Conservation (phyloP, 2,329 filamentous ascomycete species). For the Alternaria consortialis region DNA sequence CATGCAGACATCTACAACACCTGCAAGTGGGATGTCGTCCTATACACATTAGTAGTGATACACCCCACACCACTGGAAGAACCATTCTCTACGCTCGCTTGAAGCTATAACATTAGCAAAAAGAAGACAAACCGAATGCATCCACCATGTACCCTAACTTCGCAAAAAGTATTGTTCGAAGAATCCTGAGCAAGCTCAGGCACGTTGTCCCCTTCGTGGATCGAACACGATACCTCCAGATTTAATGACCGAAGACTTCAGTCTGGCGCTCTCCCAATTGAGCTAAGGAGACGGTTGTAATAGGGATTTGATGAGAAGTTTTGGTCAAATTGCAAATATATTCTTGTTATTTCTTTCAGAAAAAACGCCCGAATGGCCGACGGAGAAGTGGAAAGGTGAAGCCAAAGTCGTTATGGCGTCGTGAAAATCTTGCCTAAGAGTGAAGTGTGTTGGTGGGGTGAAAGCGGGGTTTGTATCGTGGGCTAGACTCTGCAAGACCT, state of each 20-base stretch:
- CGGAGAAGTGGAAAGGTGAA: too few relatives aligned
- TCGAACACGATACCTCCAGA: slow-evolving; percentile 31
- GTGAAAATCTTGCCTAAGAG: background rate
- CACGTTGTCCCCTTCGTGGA: slow-evolving; percentile 30
- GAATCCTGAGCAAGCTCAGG: slow-evolving; percentile 21
- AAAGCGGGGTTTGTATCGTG: slow-evolving; percentile 7
- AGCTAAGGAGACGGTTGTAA: slow-evolving; percentile 28
- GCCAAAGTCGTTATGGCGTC: background rate
- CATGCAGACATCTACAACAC: background rate
- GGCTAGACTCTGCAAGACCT: background rate
- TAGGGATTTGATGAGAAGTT: slow-evolving; percentile 9
- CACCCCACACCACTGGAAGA: background rate
- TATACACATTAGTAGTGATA: background rate
- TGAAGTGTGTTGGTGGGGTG: slow-evolving; percentile 8
- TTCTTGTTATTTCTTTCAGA: accelerated
- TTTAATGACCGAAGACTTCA: slow-evolving; percentile 30
- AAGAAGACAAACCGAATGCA: background rate
- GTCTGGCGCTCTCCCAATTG: slow-evolving; percentile 33
- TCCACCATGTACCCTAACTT: accelerated
- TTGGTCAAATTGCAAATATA: background rate
- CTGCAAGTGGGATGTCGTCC: background rate
- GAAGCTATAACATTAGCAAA: background rate
- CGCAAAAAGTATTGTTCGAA: slow-evolving; percentile 25
- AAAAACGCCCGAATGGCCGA: too few relatives aligned
- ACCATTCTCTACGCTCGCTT: background rate